Base-by-base conservation (phyloP, 495 filamentous ascomycete genomes). In the Xylaria longipes region DNA sequence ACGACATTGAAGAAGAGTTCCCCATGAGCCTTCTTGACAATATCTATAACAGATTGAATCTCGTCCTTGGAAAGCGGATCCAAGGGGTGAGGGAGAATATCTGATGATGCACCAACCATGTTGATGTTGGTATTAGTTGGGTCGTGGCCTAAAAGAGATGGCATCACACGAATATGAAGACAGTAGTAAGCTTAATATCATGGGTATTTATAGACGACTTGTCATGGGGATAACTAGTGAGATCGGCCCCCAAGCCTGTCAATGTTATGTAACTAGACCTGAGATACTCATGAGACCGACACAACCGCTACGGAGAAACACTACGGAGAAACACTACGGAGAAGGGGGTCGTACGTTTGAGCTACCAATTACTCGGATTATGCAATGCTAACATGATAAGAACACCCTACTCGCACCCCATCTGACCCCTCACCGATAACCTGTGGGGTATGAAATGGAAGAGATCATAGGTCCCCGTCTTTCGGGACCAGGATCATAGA, bases 1-100 rank as follows among this genome's bases (percentile, higher is more conserved):
- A 97, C 90, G 5, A 94, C 93, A 84, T 98, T 97, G 88, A 94
- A 97, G 78, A 89, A 89, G 56, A 97, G 86, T 37, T 85, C 77
- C 64, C 88, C 91, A 82, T 97, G 84, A 68, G 91, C 88, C 71
- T 91, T 89, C 50, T 89, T 89, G 68, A 97, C 83, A 46, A 94
- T 82, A 1, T 86, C 78, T 65, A 95, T 91, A 11, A 89, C 90
- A 8, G 86, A 82, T 76, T 94, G 92, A 73, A 98, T 97, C 78
- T 98, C 95, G 5, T 83, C 75, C 0, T 88, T 87, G 20, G 89
- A 87, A 58, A 98, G 89, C 60, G 95, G 95, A 74, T 97, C 95
- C 72, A 97, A 89, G 15, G 95, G 95, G 77, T 98, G 91, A 52
- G 77, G 80, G 60, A 78, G 73, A 15, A 65, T 25, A 50, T 61